phyloP scores from a whole-genome alignment of 2,329 filamentous ascomycete genomes.

The Exophiala bonariae region DNA sequence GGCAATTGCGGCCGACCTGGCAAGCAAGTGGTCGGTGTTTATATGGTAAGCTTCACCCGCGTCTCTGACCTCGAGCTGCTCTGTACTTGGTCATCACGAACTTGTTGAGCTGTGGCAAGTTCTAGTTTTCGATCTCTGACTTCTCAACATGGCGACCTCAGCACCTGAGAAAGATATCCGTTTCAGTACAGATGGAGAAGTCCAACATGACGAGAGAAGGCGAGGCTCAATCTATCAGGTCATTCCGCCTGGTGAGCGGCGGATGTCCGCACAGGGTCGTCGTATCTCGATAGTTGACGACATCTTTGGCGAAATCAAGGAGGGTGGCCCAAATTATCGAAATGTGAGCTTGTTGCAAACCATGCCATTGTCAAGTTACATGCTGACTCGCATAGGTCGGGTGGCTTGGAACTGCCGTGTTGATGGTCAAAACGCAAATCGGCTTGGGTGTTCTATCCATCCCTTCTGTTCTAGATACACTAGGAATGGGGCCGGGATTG shows the following conservation, averaged over 20 bases:
- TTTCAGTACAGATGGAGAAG: conserved; percentile 1
- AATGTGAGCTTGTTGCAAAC: conserved; percentile 25
- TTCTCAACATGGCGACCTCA: conserved; percentile 6
- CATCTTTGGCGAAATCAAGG: conserved; percentile 38
- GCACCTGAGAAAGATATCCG: conserved; percentile 3
- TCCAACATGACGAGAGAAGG: conserved; percentile 1
- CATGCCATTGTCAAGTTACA: neutral
- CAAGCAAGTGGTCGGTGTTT: conserved; percentile 1
- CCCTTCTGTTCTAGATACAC: conserved; percentile 47
- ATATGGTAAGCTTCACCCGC: conserved; percentile 2
- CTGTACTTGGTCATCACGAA: neutral
- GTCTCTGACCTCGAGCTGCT: conserved; percentile 2
- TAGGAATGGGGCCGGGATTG: conserved; percentile 50
- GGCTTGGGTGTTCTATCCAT: conserved; percentile 52
- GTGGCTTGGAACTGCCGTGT: conserved; percentile 50
- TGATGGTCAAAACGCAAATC: conserved; percentile 49
- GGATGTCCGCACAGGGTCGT: conserved; percentile 14
- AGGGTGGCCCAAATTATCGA: conserved; percentile 33
- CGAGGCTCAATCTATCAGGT: conserved; percentile 13
- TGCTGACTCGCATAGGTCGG: conserved; percentile 34
- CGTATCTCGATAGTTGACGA: conserved; percentile 28
- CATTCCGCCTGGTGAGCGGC: conserved; percentile 10
- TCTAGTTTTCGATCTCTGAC: neutral
- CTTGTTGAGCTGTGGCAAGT: neutral
- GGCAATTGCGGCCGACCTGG: conserved; percentile 6